A percentile compares a stretch with the other conserved stretches of the same genome.
phyloP scores from a whole-genome alignment of 345 rosid species.

The Aquilaria sinensis region DNA sequence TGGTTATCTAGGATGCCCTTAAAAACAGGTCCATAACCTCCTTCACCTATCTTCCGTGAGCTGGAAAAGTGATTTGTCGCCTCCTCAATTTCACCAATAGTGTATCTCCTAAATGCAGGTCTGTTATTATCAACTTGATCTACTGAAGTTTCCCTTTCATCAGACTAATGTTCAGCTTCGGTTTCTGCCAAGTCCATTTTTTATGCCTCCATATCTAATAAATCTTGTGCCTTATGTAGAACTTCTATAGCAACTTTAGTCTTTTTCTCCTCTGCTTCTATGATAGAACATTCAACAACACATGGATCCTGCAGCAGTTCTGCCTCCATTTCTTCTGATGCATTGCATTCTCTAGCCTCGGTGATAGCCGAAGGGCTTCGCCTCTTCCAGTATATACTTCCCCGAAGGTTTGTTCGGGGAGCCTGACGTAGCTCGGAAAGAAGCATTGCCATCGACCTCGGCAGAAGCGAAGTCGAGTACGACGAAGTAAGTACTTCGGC shows the following conservation, averaged over 20 bases:
- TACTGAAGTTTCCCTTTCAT: conserved; percentile 19
- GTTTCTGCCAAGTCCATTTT: conserved; percentile 40
- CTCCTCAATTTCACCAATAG: conserved; percentile 48
- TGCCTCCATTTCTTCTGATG: conserved; percentile 22
- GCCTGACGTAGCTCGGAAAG: too few relatives aligned
- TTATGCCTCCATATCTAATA: conserved; percentile 39
- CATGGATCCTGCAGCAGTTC: conserved; percentile 35
- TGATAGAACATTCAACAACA: conserved; percentile 34
- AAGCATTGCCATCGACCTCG: too few relatives aligned
- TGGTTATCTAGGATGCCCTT: conserved; percentile 47
- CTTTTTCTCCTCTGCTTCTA: conserved; percentile 40
- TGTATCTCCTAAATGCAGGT: conserved; percentile 43
- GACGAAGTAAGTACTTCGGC: too few relatives aligned
- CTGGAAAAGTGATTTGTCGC: conserved; percentile 54
- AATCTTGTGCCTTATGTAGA: conserved; percentile 27
- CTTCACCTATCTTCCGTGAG: conserved; percentile 72
- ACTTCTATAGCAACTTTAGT: conserved; percentile 33
- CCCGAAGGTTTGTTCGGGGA: too few relatives aligned
- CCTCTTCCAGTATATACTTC: too few relatives aligned
- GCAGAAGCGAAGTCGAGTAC: too few relatives aligned
- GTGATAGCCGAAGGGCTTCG: too few relatives aligned
- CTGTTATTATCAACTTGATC: conserved; percentile 13
- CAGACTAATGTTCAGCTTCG: conserved; percentile 29
- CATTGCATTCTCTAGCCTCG: conserved; percentile 14
- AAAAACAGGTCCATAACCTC: conserved; percentile 84